Evolutionary conservation across 306 rosid genomes (phyloP), one percentile per base, ranked within the genome.

Genomic region (Cicer yamashitae): DNA sequence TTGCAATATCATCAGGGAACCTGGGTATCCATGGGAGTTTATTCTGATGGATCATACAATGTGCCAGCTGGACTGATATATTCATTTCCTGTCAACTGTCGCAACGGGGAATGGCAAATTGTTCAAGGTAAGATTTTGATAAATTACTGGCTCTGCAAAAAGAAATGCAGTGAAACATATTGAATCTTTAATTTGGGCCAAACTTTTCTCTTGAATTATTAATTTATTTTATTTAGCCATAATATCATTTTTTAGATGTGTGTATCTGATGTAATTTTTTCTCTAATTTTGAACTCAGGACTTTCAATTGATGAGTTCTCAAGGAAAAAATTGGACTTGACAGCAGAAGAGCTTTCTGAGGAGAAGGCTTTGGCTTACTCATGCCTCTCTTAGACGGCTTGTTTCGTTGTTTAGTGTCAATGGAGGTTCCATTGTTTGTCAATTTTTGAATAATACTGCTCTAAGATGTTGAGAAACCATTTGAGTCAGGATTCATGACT

Each of bases 1-100:
- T 5, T 69, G 53, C 83, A 44, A 57, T 76, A 7, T 60, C 67
- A 81, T 53, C 63, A 94, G 99, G 98, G 99, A 41, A 92, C 96
- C 41, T 94, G 93, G 93, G 99, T 94, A 11, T 94, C 99, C 15
- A 94, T 94, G 99, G 99, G 99, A 76, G 96, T 92, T 17, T 92
- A 92, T 82, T 94, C 99, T 39, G 99, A 94, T 84, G 98, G 97
- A 71, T 94, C 99, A 4, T 94, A 94, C 91, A 83, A 88, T 62
- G 93, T 94, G 6, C 99, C 99, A 2, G 90, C 99, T 82, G 99
- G 99, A 71, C 88, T 94, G 20, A 92, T 94, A 70, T 94, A 88
- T 69, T 94, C 99, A 18, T 94, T 92, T 88, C 99, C 99, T 0
- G 96, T 94, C 71, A 92, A 96, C 71, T 84, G 90, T 73, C 63